phyloP scores from a whole-genome alignment of 176 grass and related monocot species.

The Dactylis glomerata region DNA sequence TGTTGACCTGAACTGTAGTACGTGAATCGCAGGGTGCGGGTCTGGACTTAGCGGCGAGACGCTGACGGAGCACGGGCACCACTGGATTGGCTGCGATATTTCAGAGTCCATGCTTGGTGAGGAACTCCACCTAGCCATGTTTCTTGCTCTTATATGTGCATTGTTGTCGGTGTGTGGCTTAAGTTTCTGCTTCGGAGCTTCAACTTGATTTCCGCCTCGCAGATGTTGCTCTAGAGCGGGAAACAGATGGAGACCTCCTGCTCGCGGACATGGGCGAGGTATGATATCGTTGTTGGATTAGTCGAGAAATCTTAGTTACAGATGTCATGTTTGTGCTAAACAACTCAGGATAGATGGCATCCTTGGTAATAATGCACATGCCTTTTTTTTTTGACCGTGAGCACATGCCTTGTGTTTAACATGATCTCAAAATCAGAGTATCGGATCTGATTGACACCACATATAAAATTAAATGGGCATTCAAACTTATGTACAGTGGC shows the following conservation, averaged over 20 bases:
- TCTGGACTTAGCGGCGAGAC: conserved; percentile 93
- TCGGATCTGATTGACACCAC: not conserved
- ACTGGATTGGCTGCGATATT: conserved; percentile 97
- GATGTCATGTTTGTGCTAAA: not conserved
- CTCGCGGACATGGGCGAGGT: conserved; percentile 98
- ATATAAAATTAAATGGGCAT: not conserved
- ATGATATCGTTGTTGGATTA: not conserved
- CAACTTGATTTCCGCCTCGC: not conserved
- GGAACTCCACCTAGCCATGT: not conserved
- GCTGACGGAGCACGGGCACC: conserved; percentile 74
- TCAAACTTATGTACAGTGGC: not conserved
- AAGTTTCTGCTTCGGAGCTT: not conserved
- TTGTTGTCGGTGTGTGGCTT: not conserved
- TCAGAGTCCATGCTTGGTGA: conserved; percentile 89
- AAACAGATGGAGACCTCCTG: conserved; percentile 76
- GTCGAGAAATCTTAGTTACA: not conserved
- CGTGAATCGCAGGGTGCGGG: conserved; percentile 55
- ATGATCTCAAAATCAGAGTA: not conserved
- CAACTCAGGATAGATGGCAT: not conserved
- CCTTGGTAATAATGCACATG: not conserved
- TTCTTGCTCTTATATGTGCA: not conserved
- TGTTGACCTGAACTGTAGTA: not conserved
- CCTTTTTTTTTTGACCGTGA: too few relatives aligned
- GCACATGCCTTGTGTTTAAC: not conserved
- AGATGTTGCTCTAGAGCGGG: conserved; percentile 87